Base-by-base conservation (phyloP, 1,284 basidiomycete genomes). In the Porodaedalea pini region DNA sequence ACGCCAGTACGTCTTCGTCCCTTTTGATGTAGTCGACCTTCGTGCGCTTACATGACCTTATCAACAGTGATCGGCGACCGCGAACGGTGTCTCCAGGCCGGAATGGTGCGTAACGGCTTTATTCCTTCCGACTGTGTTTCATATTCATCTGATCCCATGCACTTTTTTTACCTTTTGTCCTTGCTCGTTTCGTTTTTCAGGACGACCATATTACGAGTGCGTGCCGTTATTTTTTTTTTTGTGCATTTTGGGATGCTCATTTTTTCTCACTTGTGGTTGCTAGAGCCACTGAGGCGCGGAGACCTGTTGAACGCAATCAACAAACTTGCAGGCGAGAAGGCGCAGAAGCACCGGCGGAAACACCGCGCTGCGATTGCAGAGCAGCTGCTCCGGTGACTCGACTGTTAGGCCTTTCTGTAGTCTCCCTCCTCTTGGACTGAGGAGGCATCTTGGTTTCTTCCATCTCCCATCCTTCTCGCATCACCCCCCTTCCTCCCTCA, bases 81-180 rank as follows among this genome's bases (percentile, higher is more conserved):
- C 58, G 94, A 98, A 71, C 79, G 93, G 58, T 98, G 93, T 72
- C 75, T 97, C 66, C 86, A 93, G 66, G 94, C 93, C 10, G 94
- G 94, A 63, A 93, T 93, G 91, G 79, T 77, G 58, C 58, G 75
- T 69, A 29, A 15, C 29, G 27, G n/a, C 23, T 31, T 31, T 29
- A 11, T 1, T 15, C 13, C 25, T 29, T 32, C 41, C 5, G n/a
- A 29, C n/a, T 29, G 15, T 31, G 45, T 27, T 36, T 29, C 32
- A 13, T 61, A 21, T 43, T 41, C 29, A n/a, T 50, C 34, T 15
- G 21, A 15, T 31, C 17, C 34, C 25, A 52, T 27, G 23, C 47
- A 23, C 21, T 23, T n/a, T 36, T 40, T 32, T 29, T 23, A 37
- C 37, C 49, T 29, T 31, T 25, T 41, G 4, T 40, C 10, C 15